Conservation (phyloP, 1,139 yeast species). For the Sugiyamaella pinicola region DNA sequence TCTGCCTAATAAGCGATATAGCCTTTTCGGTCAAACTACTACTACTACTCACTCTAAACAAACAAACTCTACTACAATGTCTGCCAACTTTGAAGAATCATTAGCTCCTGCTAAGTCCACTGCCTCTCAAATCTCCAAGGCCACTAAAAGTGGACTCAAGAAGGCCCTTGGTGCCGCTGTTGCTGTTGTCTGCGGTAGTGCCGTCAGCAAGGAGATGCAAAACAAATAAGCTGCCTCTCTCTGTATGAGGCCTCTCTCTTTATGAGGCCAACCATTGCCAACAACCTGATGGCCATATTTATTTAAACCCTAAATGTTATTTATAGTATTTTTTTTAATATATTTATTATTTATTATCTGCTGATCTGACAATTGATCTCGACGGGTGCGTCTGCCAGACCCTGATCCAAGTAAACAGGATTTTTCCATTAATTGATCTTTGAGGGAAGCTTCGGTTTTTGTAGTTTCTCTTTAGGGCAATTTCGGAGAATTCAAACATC, state of each 20-base stretch:
- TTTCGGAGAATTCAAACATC: neutral
- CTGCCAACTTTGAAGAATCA: conserved; percentile 21
- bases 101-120: conserved; percentile 26
- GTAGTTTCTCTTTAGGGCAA: neutral
- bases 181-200: conserved; percentile 10
- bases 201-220: conserved; percentile 8
- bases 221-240: neutral
- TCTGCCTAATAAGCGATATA: neutral
- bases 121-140: conserved; percentile 24
- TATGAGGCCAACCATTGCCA: neutral
- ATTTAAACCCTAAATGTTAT: neutral
- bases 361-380: neutral
- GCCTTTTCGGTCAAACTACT: too few relatives aligned
- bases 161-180: conserved; percentile 9
- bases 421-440: too few relatives aligned
- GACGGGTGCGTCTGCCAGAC: neutral
- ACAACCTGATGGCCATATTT: too few relatives aligned
- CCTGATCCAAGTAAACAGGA: too few relatives aligned
- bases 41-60: neutral
- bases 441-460: neutral
- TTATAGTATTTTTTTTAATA: neutral
- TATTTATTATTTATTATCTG: neutral
- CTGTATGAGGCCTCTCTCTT: neutral
- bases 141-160: conserved; percentile 21
- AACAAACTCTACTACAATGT: conserved; percentile 17